Evolutionary conservation across 495 filamentous ascomycete genomes (phyloP), one percentile per base, ranked within the genome.

Genomic region (Penicillium turbatum): DNA sequence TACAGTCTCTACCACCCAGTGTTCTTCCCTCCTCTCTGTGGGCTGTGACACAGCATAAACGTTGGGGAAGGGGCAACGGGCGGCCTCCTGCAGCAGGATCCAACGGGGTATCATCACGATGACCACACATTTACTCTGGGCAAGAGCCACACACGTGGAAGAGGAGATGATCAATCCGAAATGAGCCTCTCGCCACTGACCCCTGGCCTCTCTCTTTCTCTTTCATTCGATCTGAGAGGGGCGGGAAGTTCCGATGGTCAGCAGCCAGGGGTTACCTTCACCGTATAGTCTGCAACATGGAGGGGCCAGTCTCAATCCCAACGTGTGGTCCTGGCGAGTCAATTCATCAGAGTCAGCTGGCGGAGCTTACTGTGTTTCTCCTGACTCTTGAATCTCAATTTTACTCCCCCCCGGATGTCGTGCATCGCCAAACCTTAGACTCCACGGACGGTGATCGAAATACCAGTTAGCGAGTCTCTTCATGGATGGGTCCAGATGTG

Each of bases 21-120:
- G 2, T 31, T 40, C 32, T 37, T 53, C 32, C 24, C 21, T 13
- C 34, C 27, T 24, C 37, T 31, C 30, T 58, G 51, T 61, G 45
- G 49, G 30, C 39, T 55, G 70, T 75, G 72, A 51, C 72, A 75
- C 72, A 31, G 48, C 71, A 72, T 67, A 63, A 67, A 61, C 61
- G 65, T 70, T 65, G 61, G 54, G 53, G 48, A 57, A 44, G 41
- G 15, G 41, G 55, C 57, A 70, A 73, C 70, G 69, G 69, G 44
- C 68, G 69, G 64, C 57, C 57, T 71, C 63, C 64, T 72, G 72
- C 72, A 71, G 63, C 58, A 53, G 40, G 19, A 24, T 32, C 59
- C 58, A 64, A 61, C 54, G 35, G 41, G 41, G 35, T 40, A 47
- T 42, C 50, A 56, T 54, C 29, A 47, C 44, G 42, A 19, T 42